Evolutionary conservation across 768 basidiomycete species (phyloP), one percentile per base, ranked within the genome.

Genomic region (Daedaleopsis nitida): DNA sequence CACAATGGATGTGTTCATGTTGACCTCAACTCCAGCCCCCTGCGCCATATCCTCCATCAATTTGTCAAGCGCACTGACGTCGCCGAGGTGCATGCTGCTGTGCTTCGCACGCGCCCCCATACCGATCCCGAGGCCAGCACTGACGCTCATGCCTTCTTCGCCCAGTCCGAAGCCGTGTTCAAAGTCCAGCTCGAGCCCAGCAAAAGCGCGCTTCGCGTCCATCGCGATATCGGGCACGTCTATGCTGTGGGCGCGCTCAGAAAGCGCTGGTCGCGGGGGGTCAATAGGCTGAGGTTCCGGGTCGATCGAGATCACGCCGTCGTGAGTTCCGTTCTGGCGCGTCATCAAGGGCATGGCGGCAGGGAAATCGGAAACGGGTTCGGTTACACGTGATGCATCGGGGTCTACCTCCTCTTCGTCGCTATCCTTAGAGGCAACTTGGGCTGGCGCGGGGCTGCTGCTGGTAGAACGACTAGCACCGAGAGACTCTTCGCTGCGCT

Each of bases 401-500:
- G 34, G 44, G 5, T 51, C 59, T 39, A 16, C 39, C 5, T 27
- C 49, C n/a, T 19, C 17, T 5, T 62, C 54, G 4, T 35, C 3
- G 8, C 27, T 21, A 2, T 38, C 57, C 17, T 49, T n/a, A 9
- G 16, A n/a, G 24, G 13, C 24, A 5, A 37, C 19, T 23, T 17
- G n/a, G 38, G 10, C 34, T 8, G 52, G 19, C n/a, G 19, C 38
- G 24, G 58, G 58, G 37, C 63, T 64, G 16, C 38, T 27, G 47
- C 37, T 55, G 2, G 32, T 37, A 3, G 57, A 43, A 11, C 38
- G 57, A 11, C 21, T 39, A 24, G 6, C 67, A 61, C 61, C 76
- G 58, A 8, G 79, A 74, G 63, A 82, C 82, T 83, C 77, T 47
- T 72, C 68, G 45, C 81, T 82, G 58, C 77, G 72, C 64, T 78